Percentiles rank a stretch among this genome's conserved stretches.
Evolutionary conservation across 371 early-diverging fungal genomes (phyloP).

Genomic region (Circinella minor): DNA sequence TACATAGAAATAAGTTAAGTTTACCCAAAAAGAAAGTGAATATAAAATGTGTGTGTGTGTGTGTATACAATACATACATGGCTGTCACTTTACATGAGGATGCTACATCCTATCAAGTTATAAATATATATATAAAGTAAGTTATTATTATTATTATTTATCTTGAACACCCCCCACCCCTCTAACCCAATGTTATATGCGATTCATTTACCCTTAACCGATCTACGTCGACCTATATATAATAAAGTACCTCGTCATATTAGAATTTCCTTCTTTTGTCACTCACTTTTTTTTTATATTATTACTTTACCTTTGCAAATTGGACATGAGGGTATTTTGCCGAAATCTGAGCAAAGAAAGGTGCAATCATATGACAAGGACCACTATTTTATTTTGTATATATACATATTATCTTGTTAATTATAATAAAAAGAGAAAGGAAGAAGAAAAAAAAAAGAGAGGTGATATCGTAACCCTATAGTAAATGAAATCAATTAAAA

Average conservation of each 20-base stretch:
- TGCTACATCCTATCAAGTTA: constrained; percentile 27
- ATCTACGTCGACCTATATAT: constrained; percentile 62
- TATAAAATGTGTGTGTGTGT: too few relatives aligned
- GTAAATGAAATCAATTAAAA: too few relatives aligned
- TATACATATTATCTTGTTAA: background rate
- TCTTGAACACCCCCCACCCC: background rate
- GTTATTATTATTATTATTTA: background rate
- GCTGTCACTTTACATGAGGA: constrained; percentile 35
- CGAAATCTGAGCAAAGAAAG: constrained; percentile 59
- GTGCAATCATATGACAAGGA: constrained; percentile 66
- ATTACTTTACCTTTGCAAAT: constrained; percentile 58
- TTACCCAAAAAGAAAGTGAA: background rate
- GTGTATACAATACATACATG: constrained; percentile 8
- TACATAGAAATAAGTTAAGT: background rate
- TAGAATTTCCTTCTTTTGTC: background rate
- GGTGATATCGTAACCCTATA: constrained; percentile 11
- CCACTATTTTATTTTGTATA: constrained; percentile 33
- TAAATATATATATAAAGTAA: background rate
- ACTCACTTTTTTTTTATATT: too few relatives aligned
- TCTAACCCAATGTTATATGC: background rate
- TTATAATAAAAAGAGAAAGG: background rate
- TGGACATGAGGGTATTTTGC: constrained; percentile 52
- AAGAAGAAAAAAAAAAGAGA: constrained; percentile 1
- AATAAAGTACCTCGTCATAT: too few relatives aligned
- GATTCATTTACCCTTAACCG: constrained; percentile 35